Conservation (phyloP, 345 rosid genomes). For the Chamaenerion angustifolium region DNA sequence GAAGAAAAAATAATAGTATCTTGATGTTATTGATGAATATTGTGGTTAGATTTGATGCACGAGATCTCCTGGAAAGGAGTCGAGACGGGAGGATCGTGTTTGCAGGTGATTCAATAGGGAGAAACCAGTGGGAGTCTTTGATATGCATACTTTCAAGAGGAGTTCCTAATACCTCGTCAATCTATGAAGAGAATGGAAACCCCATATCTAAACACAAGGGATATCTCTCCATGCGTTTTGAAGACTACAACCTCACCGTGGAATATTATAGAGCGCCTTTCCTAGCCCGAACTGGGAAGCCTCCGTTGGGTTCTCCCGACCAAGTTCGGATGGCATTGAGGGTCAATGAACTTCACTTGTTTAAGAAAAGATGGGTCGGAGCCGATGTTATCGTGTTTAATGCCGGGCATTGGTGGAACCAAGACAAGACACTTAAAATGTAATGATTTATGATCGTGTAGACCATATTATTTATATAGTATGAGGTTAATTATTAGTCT, state of each 20-base stretch:
- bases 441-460: no score
- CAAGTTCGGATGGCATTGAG: slow-evolving; percentile 30
- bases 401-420: slow-evolving; percentile 84
- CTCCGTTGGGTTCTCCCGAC: slow-evolving; percentile 31
- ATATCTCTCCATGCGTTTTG: slow-evolving; percentile 64
- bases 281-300: slow-evolving; percentile 42
- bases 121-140: slow-evolving; percentile 91
- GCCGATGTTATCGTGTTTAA: slow-evolving; percentile 66
- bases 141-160: slow-evolving; percentile 60
- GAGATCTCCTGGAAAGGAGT: slow-evolving; percentile 52
- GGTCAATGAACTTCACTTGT: slow-evolving; percentile 58
- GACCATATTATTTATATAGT: no score
- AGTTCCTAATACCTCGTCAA: slow-evolving; percentile 39
- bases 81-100: slow-evolving; percentile 67
- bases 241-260: slow-evolving; percentile 51
- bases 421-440: slow-evolving; percentile 35
- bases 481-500: no score
- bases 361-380: slow-evolving; percentile 44
- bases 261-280: slow-evolving; percentile 76
- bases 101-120: slow-evolving; percentile 80
- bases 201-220: slow-evolving; percentile 78
- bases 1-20: no score
- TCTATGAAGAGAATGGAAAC: slow-evolving; percentile 55
- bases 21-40: no score
- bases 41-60: slow-evolving; percentile 83